Conservation (phyloP, 495 filamentous ascomycete genomes). For the Articulospora tetracladia region DNA sequence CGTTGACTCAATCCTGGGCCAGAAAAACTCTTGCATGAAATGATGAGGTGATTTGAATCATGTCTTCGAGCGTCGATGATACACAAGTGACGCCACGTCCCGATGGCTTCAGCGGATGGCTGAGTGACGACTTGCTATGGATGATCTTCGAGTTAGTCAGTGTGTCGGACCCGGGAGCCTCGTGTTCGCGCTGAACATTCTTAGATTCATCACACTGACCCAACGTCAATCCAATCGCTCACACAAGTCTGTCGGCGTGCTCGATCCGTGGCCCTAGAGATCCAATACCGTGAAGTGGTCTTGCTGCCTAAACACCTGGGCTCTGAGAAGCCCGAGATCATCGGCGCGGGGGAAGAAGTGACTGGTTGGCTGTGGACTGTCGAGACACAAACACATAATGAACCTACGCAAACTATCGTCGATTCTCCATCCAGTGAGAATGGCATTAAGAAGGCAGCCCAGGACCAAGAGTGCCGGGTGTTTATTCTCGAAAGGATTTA, state of each 20-base stretch:
- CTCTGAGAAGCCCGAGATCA: too few species aligned
- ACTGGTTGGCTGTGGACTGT: background rate
- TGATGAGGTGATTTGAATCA: background rate
- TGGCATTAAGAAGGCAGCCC: too few species aligned
- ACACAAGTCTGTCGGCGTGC: background rate
- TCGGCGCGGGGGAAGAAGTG: too few species aligned
- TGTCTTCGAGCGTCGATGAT: background rate
- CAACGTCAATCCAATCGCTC: background rate
- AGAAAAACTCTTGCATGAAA: background rate
- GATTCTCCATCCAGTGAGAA: too few species aligned
- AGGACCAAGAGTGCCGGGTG: too few species aligned
- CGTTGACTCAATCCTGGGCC: too few species aligned
- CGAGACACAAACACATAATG: background rate
- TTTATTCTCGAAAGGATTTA: too few species aligned
- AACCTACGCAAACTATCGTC: too few species aligned
- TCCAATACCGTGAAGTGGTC: background rate
- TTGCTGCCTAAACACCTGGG: background rate
- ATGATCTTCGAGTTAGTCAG: background rate
- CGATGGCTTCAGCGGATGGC: background rate
- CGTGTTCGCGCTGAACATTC: too few species aligned
- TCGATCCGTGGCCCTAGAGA: background rate
- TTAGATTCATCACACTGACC: background rate
- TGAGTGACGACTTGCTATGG: background rate
- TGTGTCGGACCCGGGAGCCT: too few species aligned
- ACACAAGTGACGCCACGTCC: background rate